A percentile compares a stretch with the other conserved stretches of the same genome.
Evolutionary conservation across 2,329 filamentous ascomycete genomes (phyloP).

Genomic region (Bisporella sp.): DNA sequence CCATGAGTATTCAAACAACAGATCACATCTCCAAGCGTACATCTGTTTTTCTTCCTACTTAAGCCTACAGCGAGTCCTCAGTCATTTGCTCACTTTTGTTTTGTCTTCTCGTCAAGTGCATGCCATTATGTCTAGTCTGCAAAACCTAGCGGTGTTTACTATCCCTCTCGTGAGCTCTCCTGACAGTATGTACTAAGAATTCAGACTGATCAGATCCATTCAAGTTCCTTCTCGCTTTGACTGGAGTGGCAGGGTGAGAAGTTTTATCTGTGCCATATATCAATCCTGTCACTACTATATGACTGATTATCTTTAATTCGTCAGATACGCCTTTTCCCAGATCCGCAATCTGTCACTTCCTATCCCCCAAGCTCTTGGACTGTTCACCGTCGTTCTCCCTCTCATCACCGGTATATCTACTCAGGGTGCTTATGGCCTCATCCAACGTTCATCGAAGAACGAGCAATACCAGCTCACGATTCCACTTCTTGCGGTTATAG

Average conservation of each 20-base stretch:
- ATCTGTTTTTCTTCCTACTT: too few species aligned
- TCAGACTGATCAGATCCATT: too few species aligned
- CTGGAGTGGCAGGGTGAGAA: too few species aligned
- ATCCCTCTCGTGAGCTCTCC: not conserved
- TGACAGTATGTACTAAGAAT: too few species aligned
- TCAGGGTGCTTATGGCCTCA: slow-evolving; percentile 14
- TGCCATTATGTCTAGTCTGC: not conserved
- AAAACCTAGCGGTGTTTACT: not conserved
- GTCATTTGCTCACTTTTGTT: too few species aligned
- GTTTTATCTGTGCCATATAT: too few species aligned
- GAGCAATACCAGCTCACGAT: slow-evolving; percentile 20
- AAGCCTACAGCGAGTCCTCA: too few species aligned
- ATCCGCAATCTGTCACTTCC: slow-evolving; percentile 23
- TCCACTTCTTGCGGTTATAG: slow-evolving; percentile 23
- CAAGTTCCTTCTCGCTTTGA: too few species aligned
- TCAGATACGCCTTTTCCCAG: slow-evolving; percentile 23
- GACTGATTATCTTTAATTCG: not conserved
- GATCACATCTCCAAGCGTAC: too few species aligned
- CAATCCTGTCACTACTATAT: too few species aligned
- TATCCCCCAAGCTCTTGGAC: slow-evolving; percentile 21
- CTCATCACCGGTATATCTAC: slow-evolving; percentile 23
- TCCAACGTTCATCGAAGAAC: slow-evolving; percentile 14
- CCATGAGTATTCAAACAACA: too few species aligned
- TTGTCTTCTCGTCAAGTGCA: too few species aligned
- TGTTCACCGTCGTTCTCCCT: slow-evolving; percentile 24